Evolutionary conservation across 192 early-diverging fungal genomes (phyloP).

Genomic region (Chytriomyces sp.): DNA sequence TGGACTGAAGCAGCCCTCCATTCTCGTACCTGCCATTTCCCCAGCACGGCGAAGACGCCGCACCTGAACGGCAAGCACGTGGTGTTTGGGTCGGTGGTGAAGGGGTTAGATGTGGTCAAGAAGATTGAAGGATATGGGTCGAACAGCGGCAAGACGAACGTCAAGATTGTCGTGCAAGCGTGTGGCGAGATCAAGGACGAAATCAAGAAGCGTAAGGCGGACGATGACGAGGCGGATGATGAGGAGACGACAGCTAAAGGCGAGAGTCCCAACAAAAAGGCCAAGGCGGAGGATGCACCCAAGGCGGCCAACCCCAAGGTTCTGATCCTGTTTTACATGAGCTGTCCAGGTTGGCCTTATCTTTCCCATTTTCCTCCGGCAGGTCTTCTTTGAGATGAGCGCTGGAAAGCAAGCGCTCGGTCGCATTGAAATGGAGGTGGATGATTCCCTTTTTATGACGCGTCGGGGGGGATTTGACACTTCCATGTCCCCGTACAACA

Average conservation of each 20-base stretch:
- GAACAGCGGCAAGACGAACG: slow-evolving; percentile 58
- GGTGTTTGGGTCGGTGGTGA: slow-evolving; percentile 55
- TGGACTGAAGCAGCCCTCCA: too few species aligned
- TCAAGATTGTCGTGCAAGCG: slow-evolving; percentile 66
- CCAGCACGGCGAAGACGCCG: slow-evolving; percentile 80
- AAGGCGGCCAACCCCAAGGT: too few species aligned
- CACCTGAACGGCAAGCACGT: too few species aligned
- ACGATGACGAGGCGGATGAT: background rate
- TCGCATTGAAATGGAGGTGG: slow-evolving; percentile 60
- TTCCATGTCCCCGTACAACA: slow-evolving; percentile 44
- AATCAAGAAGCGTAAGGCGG: slow-evolving; percentile 26
- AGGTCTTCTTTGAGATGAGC: slow-evolving; percentile 76
- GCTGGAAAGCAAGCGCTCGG: slow-evolving; percentile 51
- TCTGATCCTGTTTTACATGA: too few species aligned
- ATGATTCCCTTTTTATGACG: slow-evolving; percentile 27
- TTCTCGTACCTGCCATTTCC: slow-evolving; percentile 79
- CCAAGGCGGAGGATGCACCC: slow-evolving; percentile 16
- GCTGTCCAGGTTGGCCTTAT: too few species aligned
- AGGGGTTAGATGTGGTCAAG: slow-evolving; percentile 66
- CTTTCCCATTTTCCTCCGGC: too few species aligned
- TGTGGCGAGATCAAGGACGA: slow-evolving; percentile 60
- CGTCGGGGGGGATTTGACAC: slow-evolving; percentile 41
- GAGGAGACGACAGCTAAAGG: background rate
- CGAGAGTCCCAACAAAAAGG: background rate
- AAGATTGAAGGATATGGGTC: slow-evolving; percentile 74